Conservation (phyloP, 768 basidiomycete species). For the Lactarius akahatsu region DNA sequence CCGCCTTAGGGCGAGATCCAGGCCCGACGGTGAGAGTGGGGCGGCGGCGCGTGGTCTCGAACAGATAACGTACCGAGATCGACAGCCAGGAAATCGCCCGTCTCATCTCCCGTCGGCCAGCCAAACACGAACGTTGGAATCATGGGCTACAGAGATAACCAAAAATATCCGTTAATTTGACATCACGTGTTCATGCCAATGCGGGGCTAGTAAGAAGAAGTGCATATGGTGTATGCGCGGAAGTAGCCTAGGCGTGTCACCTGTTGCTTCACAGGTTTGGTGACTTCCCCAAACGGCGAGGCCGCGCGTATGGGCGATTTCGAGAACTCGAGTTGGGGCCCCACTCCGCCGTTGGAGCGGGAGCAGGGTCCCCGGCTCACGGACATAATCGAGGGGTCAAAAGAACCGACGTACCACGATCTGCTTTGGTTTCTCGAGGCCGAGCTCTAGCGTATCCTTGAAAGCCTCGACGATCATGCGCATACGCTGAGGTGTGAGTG, state of each 20-base stretch:
- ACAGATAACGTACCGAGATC: conserved; percentile 60
- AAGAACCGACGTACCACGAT: conserved; percentile 65
- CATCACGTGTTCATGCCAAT: conserved; percentile 12
- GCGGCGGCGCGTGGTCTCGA: conserved; percentile 8
- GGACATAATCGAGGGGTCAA: conserved; percentile 8
- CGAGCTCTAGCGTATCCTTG: conserved; percentile 85
- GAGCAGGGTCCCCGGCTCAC: background rate
- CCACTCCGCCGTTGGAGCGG: background rate
- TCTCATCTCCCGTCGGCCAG: conserved; percentile 89
- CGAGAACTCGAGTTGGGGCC: background rate
- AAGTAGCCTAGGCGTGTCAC: conserved; percentile 9
- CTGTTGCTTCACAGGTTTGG: conserved; percentile 1
- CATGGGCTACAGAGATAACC: conserved; percentile 66
- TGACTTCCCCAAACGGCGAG: conserved; percentile 4
- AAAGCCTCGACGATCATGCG: conserved; percentile 97
- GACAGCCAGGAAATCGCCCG: conserved; percentile 86
- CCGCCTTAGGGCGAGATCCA: conserved; percentile 53
- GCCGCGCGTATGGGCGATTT: conserved; percentile 4
- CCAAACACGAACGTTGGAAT: conserved; percentile 96
- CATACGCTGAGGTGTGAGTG: conserved; percentile 87
- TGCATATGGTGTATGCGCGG: background rate
- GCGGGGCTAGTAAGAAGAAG: background rate
- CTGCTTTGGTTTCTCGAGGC: conserved; percentile 78
- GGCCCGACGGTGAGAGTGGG: background rate
- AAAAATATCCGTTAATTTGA: conserved; percentile 1